A percentile compares a stretch with the other conserved stretches of the same genome.
These are phyloP conservation scores for Candida dubliniensis DNA, from an alignment of 1,139 yeast genomes.

Conservation along the genomic window DNA sequence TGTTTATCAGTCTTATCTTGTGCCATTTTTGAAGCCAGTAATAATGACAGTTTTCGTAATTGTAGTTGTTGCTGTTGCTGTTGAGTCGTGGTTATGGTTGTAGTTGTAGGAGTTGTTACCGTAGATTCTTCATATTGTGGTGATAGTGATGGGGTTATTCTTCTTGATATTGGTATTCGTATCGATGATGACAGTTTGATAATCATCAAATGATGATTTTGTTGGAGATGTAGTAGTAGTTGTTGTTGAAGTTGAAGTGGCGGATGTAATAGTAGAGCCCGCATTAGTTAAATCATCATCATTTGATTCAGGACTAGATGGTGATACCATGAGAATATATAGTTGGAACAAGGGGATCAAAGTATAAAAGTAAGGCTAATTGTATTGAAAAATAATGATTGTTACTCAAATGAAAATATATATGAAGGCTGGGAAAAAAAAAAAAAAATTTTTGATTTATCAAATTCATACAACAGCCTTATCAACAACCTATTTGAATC, in stretches of 20 bases:
- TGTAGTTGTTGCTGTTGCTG: background rate
- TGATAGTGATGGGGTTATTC: slow-evolving; percentile 4
- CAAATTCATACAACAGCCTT: too few relatives aligned
- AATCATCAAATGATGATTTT: slow-evolving; percentile 4
- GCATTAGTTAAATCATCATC: background rate
- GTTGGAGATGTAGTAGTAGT: background rate
- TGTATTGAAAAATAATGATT: too few relatives aligned
- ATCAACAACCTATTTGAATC: too few relatives aligned
- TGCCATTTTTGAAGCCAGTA: too few relatives aligned
- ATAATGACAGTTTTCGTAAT: background rate
- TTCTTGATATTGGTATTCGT: background rate
- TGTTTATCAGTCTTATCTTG: too few relatives aligned
- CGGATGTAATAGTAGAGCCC: background rate
- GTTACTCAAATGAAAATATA: too few relatives aligned
- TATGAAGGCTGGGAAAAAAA: too few relatives aligned
- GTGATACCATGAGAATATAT: too few relatives aligned
- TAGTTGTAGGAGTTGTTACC: background rate
- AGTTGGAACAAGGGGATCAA: too few relatives aligned
- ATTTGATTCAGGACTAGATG: too few relatives aligned
- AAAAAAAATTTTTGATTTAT: too few relatives aligned
- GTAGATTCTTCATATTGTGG: slow-evolving; percentile 5
- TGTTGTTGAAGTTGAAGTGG: background rate
- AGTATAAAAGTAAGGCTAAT: too few relatives aligned
- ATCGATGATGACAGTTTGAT: background rate
- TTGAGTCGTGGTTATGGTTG: background rate